Conservation (phyloP, 1,284 basidiomycete genomes). For the Sporisorium sorghi region DNA sequence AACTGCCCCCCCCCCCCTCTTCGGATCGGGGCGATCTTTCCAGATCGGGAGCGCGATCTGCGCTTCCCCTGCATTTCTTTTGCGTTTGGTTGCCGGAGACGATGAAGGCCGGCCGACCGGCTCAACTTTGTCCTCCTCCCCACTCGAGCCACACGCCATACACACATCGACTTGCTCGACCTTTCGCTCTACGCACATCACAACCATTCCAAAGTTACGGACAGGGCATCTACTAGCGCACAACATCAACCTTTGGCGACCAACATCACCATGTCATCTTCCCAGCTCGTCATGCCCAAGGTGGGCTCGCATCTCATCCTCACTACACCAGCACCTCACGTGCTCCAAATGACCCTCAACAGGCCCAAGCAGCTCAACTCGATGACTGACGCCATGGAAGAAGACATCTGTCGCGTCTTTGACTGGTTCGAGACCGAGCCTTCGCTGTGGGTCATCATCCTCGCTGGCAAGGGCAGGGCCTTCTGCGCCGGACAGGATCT, state of each 20-base stretch:
- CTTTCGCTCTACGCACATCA: too few species aligned
- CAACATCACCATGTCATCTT: constrained; percentile 24
- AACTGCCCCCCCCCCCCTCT: too few species aligned
- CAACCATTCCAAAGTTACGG: not conserved
- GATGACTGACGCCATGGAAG: constrained; percentile 74
- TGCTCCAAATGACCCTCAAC: constrained; percentile 80
- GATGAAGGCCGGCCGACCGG: constrained; percentile 29
- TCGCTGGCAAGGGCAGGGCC: constrained; percentile 80
- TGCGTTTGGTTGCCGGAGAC: constrained; percentile 24
- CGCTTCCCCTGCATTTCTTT: constrained; percentile 34
- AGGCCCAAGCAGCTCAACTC: constrained; percentile 80
- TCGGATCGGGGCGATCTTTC: not conserved
- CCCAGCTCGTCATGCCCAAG: constrained; percentile 34
- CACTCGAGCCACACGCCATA: constrained; percentile 3
- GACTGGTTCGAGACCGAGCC: constrained; percentile 83
- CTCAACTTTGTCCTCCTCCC: constrained; percentile 1
- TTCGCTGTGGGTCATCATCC: constrained; percentile 79
- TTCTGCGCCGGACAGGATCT: constrained; percentile 76
- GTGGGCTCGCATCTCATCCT: constrained; percentile 60
- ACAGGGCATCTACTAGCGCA: not conserved
- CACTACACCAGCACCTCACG: constrained; percentile 57
- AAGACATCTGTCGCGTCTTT: constrained; percentile 75
- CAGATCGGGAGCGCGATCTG: constrained; percentile 4
- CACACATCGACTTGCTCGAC: not conserved
- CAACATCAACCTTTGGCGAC: too few species aligned